A percentile compares a stretch with the other conserved stretches of the same genome.
Evolutionary conservation across 2,329 filamentous ascomycete genomes (phyloP).

Genomic region (Pseudodiploospora longispora): DNA sequence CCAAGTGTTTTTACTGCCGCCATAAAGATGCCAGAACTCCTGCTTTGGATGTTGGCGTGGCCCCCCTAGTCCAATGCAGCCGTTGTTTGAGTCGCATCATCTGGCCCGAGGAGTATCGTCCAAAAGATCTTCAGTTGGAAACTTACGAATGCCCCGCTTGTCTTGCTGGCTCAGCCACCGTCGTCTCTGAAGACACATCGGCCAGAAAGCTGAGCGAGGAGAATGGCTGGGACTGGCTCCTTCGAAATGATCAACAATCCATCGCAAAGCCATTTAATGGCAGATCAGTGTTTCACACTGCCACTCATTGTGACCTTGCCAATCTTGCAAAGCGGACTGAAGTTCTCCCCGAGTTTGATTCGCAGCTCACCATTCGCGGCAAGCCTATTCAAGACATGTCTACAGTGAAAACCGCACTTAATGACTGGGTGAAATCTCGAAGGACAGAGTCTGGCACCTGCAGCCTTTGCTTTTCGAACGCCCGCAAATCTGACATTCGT

Average conservation of each 20-base stretch:
- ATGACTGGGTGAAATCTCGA: constrained; percentile 28
- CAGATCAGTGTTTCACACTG: constrained; percentile 31
- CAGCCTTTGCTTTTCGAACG: constrained; percentile 36
- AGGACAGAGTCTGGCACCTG: constrained; percentile 31
- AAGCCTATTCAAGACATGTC: constrained; percentile 35
- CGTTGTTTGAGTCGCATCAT: constrained; percentile 38
- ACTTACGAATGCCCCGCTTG: constrained; percentile 36
- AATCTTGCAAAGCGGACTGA: constrained; percentile 28
- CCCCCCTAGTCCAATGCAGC: constrained; percentile 36
- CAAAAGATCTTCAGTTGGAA: constrained; percentile 18
- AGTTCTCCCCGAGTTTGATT: constrained; percentile 21
- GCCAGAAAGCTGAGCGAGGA: constrained; percentile 28
- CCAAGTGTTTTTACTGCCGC: constrained; percentile 44
- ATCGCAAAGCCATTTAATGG: constrained; percentile 30
- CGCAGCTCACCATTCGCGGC: constrained; percentile 23
- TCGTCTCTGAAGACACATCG: constrained; percentile 29
- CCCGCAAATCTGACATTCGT: constrained; percentile 27
- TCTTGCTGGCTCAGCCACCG: constrained; percentile 22
- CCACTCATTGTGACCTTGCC: constrained; percentile 22
- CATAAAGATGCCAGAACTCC: constrained; percentile 11
- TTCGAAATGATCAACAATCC: constrained; percentile 29
- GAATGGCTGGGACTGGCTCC: constrained; percentile 35
- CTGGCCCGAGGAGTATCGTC: constrained; percentile 37
- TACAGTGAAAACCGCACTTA: constrained; percentile 26
- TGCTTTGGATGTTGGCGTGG: constrained; percentile 5